A percentile compares a stretch with the other conserved stretches of the same genome.
Evolutionary conservation across 164 flowering plant genomes (phyloP).

Genomic region (Dillenia turbinata): DNA sequence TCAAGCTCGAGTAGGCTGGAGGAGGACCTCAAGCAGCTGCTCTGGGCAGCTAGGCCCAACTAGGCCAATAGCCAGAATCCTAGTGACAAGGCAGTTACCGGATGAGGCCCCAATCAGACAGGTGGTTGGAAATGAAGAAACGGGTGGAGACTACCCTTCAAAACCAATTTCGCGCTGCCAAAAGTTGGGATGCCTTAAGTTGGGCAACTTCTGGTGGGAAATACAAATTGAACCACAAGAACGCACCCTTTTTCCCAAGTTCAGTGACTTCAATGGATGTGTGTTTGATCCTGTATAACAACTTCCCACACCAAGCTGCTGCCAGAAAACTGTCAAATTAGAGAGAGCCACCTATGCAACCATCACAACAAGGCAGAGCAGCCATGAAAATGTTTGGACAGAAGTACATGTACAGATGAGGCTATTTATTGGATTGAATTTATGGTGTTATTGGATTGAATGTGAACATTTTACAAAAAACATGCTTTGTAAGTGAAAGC

Average conservation of each 20-base stretch:
- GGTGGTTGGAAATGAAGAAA: constrained; percentile 46
- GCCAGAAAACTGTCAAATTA: constrained; percentile 17
- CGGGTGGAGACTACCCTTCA: constrained; percentile 85
- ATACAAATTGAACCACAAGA: constrained; percentile 63
- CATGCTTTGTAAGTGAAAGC: too few species aligned
- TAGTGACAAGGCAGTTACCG: constrained; percentile 58
- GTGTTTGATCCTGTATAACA: constrained; percentile 49
- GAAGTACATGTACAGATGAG: constrained; percentile 71
- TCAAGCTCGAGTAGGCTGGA: too few species aligned
- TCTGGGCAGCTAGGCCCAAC: too few species aligned
- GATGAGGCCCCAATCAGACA: constrained; percentile 87
- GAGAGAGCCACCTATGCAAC: constrained; percentile 30
- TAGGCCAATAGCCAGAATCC: too few species aligned
- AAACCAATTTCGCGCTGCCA: constrained; percentile 88
- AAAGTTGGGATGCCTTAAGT: constrained; percentile 90
- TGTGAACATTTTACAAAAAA: too few species aligned
- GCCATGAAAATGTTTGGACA: constrained; percentile 64
- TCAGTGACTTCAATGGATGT: constrained; percentile 70
- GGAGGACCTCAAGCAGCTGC: too few species aligned
- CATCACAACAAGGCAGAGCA: constrained; percentile 30
- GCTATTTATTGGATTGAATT: too few species aligned
- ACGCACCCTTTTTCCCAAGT: constrained; percentile 74
- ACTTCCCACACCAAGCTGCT: constrained; percentile 21
- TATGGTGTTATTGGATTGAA: too few species aligned
- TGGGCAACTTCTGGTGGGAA: constrained; percentile 94